Evolutionary conservation across 345 rosid genomes (phyloP).

Genomic region (Chamaenerion angustifolium): DNA sequence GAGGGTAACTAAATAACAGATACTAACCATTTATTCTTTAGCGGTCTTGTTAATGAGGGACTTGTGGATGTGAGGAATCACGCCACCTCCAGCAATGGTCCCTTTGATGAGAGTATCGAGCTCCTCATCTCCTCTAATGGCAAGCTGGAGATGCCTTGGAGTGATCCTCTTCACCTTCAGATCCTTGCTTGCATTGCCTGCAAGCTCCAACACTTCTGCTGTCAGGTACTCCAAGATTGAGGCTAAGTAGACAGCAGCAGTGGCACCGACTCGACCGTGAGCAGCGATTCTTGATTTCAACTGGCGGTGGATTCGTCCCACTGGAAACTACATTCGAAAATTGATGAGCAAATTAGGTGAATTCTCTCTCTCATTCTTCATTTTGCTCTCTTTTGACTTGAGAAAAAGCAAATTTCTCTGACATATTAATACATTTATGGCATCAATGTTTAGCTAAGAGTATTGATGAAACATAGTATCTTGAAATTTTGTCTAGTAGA

Average conservation of each 20-base stretch:
- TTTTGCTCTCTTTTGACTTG: too few relatives aligned
- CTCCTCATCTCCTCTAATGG: constrained; percentile 44
- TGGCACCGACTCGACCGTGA: constrained; percentile 67
- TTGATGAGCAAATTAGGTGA: background rate
- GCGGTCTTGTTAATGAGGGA: constrained; percentile 75
- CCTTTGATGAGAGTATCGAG: constrained; percentile 65
- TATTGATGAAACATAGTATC: too few relatives aligned
- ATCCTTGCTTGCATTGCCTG: constrained; percentile 69
- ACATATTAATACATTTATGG: too few relatives aligned
- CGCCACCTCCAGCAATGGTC: constrained; percentile 58
- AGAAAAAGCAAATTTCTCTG: too few relatives aligned
- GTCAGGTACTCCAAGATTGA: constrained; percentile 63
- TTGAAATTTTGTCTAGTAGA: too few relatives aligned
- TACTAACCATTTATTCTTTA: constrained; percentile 27
- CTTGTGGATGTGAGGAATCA: constrained; percentile 91
- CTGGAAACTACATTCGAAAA: constrained; percentile 40
- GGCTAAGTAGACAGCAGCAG: constrained; percentile 62
- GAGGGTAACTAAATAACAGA: too few relatives aligned
- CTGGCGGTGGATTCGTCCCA: constrained; percentile 68
- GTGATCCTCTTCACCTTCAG: constrained; percentile 65
- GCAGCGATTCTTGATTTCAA: constrained; percentile 42
- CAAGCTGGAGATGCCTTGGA: constrained; percentile 40
- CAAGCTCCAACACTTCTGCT: constrained; percentile 67
- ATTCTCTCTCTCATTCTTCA: too few relatives aligned
- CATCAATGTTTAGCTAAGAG: too few relatives aligned